A percentile compares a stretch with the other conserved stretches of the same genome.
Evolutionary conservation across 2,329 filamentous ascomycete genomes (phyloP).

Genomic region (Phaeosphaeria sp.): DNA sequence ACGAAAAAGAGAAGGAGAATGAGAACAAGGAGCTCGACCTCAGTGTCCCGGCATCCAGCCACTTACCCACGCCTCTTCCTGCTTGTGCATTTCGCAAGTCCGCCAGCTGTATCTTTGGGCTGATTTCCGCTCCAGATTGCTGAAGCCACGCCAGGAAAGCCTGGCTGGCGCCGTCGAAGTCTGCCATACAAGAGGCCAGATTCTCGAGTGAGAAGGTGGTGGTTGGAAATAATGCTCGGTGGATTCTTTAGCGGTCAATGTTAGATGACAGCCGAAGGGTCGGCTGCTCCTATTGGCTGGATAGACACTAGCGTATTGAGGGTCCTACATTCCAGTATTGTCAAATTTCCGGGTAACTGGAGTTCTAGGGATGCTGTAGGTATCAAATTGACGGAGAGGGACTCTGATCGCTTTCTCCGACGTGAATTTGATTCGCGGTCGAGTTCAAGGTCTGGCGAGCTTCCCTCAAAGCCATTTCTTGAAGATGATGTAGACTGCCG

Average conservation of each 20-base stretch:
- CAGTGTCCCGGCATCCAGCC: slow-evolving; percentile 4
- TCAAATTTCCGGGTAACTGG: neutral
- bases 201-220: slow-evolving; percentile 14
- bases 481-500: neutral
- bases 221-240: slow-evolving; percentile 23
- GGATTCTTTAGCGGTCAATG: slow-evolving; percentile 20
- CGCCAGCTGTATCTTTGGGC: slow-evolving; percentile 63
- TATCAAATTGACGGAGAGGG: neutral
- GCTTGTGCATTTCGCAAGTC: slow-evolving; percentile 64
- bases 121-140: slow-evolving; percentile 61
- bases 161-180: slow-evolving; percentile 54
- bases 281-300: slow-evolving; percentile 25
- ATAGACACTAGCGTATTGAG: slow-evolving; percentile 1
- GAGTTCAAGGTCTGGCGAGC: neutral
- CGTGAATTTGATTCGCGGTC: neutral
- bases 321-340: neutral
- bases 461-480: neutral
- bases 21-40: neutral
- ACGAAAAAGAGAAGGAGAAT: neutral
- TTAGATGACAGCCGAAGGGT: slow-evolving; percentile 23
- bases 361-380: neutral
- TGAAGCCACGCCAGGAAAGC: slow-evolving; percentile 66
- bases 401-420: neutral
- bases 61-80: slow-evolving; percentile 70
- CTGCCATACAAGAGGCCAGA: slow-evolving; percentile 26